phyloP scores from a whole-genome alignment of 2,329 filamentous ascomycete genomes.

The Anisogramma anomala region DNA sequence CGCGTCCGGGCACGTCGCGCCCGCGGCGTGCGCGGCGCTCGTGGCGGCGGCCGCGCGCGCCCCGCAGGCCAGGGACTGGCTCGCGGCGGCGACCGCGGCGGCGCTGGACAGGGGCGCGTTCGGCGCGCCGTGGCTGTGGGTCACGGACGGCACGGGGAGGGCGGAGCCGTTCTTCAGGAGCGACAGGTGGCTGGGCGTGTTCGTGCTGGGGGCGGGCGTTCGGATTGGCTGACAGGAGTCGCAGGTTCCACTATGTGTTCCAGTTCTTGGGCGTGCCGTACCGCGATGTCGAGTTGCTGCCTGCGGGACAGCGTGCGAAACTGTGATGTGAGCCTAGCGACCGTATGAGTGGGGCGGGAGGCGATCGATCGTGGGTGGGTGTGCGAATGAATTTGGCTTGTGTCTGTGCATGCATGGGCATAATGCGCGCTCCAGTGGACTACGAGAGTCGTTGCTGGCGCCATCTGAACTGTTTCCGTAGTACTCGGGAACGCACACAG shows the following conservation, averaged over 20 bases:
- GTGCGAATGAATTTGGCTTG: too few relatives aligned
- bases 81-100: constrained; percentile 46
- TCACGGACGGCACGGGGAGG: constrained; percentile 43
- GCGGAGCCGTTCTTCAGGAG: constrained; percentile 67
- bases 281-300: constrained; percentile 38
- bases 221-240: constrained; percentile 12
- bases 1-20: constrained; percentile 33
- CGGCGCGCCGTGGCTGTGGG: constrained; percentile 67
- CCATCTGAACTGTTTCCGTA: too few relatives aligned
- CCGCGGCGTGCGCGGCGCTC: constrained; percentile 42
- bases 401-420: too few relatives aligned
- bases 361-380: too few relatives aligned
- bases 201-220: too few relatives aligned
- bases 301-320: constrained; percentile 24
- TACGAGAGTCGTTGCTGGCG: too few relatives aligned
- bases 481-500: too few relatives aligned
- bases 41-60: constrained; percentile 37
- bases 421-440: too few relatives aligned
- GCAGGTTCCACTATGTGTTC: constrained; percentile 58
- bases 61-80: constrained; percentile 29
- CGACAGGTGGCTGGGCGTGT: too few relatives aligned
- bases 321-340: too few relatives aligned
- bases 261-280: constrained; percentile 51
- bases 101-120: constrained; percentile 58
- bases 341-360: too few relatives aligned